Evolutionary conservation across 176 grass and related monocot species (phyloP), one percentile per base, ranked within the genome.

Genomic region (Saccharum officinarum): DNA sequence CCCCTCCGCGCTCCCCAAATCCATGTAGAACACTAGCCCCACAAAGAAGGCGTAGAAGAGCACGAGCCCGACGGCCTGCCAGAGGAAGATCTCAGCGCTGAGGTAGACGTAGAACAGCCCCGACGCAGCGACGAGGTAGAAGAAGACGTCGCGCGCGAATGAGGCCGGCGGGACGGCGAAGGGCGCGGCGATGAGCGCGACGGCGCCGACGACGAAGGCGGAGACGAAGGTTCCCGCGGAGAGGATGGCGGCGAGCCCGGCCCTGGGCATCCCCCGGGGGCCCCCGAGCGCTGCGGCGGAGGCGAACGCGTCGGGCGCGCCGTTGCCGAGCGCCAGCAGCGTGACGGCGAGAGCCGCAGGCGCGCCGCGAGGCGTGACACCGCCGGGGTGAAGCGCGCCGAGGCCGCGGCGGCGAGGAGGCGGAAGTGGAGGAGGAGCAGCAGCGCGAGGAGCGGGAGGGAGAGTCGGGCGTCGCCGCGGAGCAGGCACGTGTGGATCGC

Each of bases 311-410:
- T 98, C 95, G 34, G 95, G 95, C 3, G 95, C 89, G 65, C 95
- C 95, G 79, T 95, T 98, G 12, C 95, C 95, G 49, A 98, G 84
- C 55, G 95, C 91, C 14, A 98, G 95, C 60, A 98, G 95, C n/a
- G 95, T 98, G 31, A 90, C 95, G 70, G 92, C 95, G 71, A 95
- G 47, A 98, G 82, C 37, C 95, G 89, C 22, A 98, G 92, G 31
- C 76, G 82, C 46, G 69, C 13, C 23, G 88, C 87, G 72, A 98
- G 89, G 83, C 85, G 91, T 14, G 93, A 85, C 20, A 93, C 93
- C 7, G 85, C 85, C 0, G 93, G 95, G n/a, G 91, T 85, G 89
- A 98, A 95, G 89, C 83, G 87, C 2, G 77, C 44, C 0, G 89
- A 85, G 22, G 91, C 95, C 6, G 91, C 68, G 34, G 84, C 33